A percentile compares a stretch with the other conserved stretches of the same genome.
Conservation (phyloP, 1,139 yeast genomes). For the Ashbya aceris region DNA sequence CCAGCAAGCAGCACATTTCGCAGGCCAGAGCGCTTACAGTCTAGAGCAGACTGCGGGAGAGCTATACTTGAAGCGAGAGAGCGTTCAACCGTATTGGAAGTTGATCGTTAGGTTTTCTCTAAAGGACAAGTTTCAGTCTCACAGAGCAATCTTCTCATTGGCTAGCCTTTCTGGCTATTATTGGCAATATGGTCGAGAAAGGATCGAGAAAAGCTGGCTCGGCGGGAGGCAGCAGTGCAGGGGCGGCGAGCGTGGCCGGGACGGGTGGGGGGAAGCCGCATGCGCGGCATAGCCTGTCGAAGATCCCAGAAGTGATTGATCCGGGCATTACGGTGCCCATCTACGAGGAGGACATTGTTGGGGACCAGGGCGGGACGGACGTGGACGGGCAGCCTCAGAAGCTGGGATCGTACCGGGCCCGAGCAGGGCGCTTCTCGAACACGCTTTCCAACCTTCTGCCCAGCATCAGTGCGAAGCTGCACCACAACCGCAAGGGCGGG, state of each 20-base stretch:
- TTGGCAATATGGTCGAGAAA: constrained; percentile 1
- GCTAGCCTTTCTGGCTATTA: too few species aligned
- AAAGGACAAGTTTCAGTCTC: too few species aligned
- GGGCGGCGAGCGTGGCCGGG: not conserved
- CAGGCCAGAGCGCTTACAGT: too few species aligned
- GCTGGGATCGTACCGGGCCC: constrained; percentile 25
- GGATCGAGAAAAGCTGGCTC: not conserved
- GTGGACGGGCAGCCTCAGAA: constrained; percentile 19
- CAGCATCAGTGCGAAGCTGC: constrained; percentile 28
- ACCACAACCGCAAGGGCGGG: constrained; percentile 25
- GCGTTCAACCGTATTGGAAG: too few species aligned
- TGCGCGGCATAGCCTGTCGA: constrained; percentile 10
- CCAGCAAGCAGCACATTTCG: not conserved
- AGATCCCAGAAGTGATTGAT: constrained; percentile 27
- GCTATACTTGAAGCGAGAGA: too few species aligned
- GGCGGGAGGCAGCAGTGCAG: not conserved
- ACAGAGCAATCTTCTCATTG: too few species aligned
- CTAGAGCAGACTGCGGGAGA: too few species aligned
- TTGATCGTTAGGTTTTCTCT: too few species aligned
- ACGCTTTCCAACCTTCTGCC: constrained; percentile 28
- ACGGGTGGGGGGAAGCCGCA: constrained; percentile 2
- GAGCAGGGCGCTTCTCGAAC: constrained; percentile 29
- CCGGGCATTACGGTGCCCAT: constrained; percentile 31
- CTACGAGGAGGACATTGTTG: constrained; percentile 20
- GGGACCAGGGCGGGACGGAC: constrained; percentile 4